phyloP scores from a whole-genome alignment of 2,329 filamentous ascomycete species.

The Trichoderma sp. region DNA sequence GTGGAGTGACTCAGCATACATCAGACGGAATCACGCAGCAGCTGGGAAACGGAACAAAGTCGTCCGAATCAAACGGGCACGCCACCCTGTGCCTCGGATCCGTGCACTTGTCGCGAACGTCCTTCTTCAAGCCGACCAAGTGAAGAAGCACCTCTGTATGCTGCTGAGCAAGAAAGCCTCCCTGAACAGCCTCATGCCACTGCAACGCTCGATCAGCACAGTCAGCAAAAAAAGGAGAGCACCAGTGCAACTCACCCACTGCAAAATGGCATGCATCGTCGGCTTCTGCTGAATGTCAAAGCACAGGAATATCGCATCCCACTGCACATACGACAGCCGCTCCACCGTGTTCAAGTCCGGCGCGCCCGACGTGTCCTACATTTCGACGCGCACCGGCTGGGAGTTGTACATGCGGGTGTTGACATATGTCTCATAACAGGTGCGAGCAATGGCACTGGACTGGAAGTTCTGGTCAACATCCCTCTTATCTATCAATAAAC shows the following conservation, averaged over 20 bases:
- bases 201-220: conserved; percentile 25
- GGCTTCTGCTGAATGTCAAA: conserved; percentile 45
- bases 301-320: conserved; percentile 46
- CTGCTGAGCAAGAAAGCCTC: conserved; percentile 36
- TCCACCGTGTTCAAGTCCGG: conserved; percentile 44
- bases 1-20: conserved; percentile 30
- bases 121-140: conserved; percentile 44
- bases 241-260: conserved; percentile 40
- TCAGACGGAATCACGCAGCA: conserved; percentile 41
- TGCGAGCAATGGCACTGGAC: conserved; percentile 41
- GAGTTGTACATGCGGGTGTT: conserved; percentile 36
- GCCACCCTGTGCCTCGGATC: conserved; percentile 27
- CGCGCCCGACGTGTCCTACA: conserved; percentile 48
- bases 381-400: conserved; percentile 39
- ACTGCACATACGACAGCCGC: conserved; percentile 42
- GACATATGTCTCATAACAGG: conserved; percentile 44
- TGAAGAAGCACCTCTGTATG: conserved; percentile 36
- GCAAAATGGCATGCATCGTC: conserved; percentile 41
- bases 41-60: conserved; percentile 27
- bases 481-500: too few relatives aligned
- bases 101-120: conserved; percentile 33
- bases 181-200: conserved; percentile 39
- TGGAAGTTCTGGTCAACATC: conserved; percentile 23
- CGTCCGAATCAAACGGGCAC: neutral
- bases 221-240: neutral